Evolutionary conservation across 2,329 filamentous ascomycete genomes (phyloP), one percentile per base, ranked within the genome.

Genomic region (Clarireedia homoeocarpa): DNA sequence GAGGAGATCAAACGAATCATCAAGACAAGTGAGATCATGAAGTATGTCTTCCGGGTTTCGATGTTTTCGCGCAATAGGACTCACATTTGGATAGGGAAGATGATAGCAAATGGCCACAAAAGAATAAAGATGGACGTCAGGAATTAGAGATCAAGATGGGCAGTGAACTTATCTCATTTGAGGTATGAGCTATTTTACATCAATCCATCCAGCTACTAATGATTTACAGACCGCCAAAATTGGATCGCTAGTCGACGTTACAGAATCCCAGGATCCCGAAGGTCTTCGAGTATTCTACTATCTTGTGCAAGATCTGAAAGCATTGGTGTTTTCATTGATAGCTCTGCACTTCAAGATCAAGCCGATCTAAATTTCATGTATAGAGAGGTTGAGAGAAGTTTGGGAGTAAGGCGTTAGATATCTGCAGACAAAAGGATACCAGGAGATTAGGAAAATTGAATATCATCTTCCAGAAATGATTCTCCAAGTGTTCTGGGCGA

Each of bases 211-310:
- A 12, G 4, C 9, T 20, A 24, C 50, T 51, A 38, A 48, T 30
- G 7, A 20, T 39, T 10, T 23, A 14, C 48, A 96, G 91, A 99
- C 94, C 30, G 94, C 94, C 38, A 99, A 99, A 75, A 97, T 99
- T 64, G 94, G 94, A 59, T 97, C 94, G 7, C 77, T 99, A 51
- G 91, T 96, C 63, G 94, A 99, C 70, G 94, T 99, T 58, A 95
- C 91, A 51, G 94, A 97, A 70, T 96, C 91, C 2, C 87, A 89
- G 51, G 94, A 99, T 69, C 94, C 94, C 1, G 94, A 99, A 73
- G 94, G 94, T 30, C 81, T 99, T 12, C 84, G 94, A 50, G 94
- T 99, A 3, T 99, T 99, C 73, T 99, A 99, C 77, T 99, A 99
- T 70, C 84, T 99, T 6, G 92, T 97, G 5, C 94, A 99, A 70